Evolutionary conservation across 2,329 filamentous ascomycete species (phyloP), one percentile per base, ranked within the genome.

Genomic region (Alternaria postmessia): DNA sequence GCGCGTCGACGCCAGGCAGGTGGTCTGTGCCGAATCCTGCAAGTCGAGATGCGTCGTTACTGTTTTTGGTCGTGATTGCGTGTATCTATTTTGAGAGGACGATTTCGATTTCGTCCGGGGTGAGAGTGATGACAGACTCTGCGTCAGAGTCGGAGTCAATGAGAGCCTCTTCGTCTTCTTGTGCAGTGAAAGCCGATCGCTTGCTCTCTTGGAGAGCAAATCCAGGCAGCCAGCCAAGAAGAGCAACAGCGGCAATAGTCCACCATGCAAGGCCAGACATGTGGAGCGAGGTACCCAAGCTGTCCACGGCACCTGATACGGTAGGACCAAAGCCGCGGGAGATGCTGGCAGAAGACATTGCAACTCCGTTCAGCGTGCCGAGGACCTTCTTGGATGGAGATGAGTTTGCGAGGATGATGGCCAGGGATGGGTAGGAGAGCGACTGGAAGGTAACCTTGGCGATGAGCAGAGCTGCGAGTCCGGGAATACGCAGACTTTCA

Each of bases 371-470:
- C 78, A 99, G 91, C 0, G 91, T 94, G 3, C 95, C 95, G 2
- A 98, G 87, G 1, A 96, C 91, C 51, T 92, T 86, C 57, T 91
- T 90, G 7, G 90, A 94, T 0, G 93, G 92, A 0, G 94, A 91
- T 16, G 93, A 90, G 78, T 98, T 96, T 61, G 93, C 91, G 30
- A 97, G 86, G 58, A 99, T 87, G 59, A 98, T 96, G 11, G 91
- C 90, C 67, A 94, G 93, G 71, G 91, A 92, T 11, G 95, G 95
- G 78, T 97, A 98, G 0, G 94, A 90, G 79, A 97, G 89, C 46
- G 93, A 94, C 69, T 94, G 89, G 70, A 95, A 93, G 0, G 93
- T 96, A 75, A 96, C 96, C 80, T 97, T 98, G 89, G 91, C 93
- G 66, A 96, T 86, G 11, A 98, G 85, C 24, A 94, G 84, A 7